A percentile compares a stretch with the other conserved stretches of the same genome.
Conservation (phyloP, 1,284 basidiomycete species). For the Trametes hirsuta region DNA sequence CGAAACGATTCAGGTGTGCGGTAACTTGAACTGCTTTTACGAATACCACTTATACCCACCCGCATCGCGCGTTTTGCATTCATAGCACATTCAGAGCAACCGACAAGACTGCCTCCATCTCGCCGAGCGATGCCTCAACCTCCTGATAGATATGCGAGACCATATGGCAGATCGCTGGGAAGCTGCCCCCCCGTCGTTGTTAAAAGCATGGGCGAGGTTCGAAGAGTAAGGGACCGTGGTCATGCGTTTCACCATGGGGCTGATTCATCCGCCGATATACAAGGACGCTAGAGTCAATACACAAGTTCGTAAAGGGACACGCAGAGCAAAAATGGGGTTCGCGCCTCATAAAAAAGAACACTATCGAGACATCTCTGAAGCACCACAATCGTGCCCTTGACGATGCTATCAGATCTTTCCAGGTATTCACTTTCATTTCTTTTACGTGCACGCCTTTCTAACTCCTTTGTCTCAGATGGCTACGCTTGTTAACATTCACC, state of each 20-base stretch:
- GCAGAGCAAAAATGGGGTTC: slow-evolving; percentile 45
- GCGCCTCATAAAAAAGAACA: slow-evolving; percentile 44
- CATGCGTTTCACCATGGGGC: neutral
- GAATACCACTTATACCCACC: neutral
- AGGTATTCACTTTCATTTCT: slow-evolving; percentile 34
- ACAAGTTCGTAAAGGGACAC: slow-evolving; percentile 43
- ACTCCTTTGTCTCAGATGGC: slow-evolving; percentile 40
- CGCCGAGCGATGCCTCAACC: slow-evolving; percentile 46
- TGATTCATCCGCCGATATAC: neutral
- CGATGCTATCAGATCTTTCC: slow-evolving; percentile 51
- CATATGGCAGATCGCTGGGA: slow-evolving; percentile 53
- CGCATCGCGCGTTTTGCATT: neutral
- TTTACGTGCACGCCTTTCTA: neutral
- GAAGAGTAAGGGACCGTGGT: slow-evolving; percentile 39
- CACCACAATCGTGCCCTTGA: slow-evolving; percentile 42
- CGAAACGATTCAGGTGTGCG: slow-evolving; percentile 49
- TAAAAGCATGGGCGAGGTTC: slow-evolving; percentile 48
- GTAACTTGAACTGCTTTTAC: neutral
- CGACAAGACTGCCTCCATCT: slow-evolving; percentile 46
- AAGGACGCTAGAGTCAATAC: slow-evolving; percentile 43
- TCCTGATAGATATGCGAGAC: slow-evolving; percentile 48
- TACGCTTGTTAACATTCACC: slow-evolving; percentile 54
- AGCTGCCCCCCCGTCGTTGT: slow-evolving; percentile 44
- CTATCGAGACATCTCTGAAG: slow-evolving; percentile 42
- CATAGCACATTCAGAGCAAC: slow-evolving; percentile 38